Percentiles rank a stretch among this genome's conserved stretches.
Conservation (phyloP, 208 protist genomes). For the Crithidia brevicula region DNA sequence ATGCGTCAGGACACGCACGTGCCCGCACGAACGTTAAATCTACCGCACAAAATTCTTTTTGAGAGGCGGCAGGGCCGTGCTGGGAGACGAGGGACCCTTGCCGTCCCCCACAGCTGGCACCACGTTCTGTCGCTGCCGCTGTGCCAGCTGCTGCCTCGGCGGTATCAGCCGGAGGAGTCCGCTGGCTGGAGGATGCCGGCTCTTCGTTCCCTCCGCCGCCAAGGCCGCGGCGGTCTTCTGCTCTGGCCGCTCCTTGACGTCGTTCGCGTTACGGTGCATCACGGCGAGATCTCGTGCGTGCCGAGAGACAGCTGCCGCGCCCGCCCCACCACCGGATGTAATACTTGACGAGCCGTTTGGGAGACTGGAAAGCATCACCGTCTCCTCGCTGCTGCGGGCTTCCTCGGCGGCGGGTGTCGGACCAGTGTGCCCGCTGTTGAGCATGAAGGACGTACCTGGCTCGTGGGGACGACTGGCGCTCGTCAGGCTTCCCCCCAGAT, state of each 20-base stretch:
- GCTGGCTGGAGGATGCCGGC: not conserved
- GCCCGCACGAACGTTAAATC: too few relatives aligned
- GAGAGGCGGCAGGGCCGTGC: conserved; percentile 6
- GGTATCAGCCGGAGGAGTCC: conserved; percentile 1
- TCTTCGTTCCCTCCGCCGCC: conserved; percentile 3
- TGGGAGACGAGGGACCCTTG: not conserved
- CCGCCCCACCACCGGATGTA: not conserved
- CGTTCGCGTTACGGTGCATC: not conserved
- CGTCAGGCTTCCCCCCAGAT: not conserved
- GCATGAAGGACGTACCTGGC: conserved; percentile 5
- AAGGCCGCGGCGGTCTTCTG: not conserved
- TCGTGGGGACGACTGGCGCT: conserved; percentile 5
- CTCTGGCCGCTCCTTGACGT: not conserved
- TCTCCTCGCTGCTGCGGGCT: conserved; percentile 3
- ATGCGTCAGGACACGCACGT: too few relatives aligned
- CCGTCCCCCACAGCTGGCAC: not conserved
- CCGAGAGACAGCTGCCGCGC: not conserved
- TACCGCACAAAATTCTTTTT: conserved; percentile 1
- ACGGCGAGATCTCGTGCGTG: not conserved
- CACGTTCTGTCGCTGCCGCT: conserved; percentile 5
- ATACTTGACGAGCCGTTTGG: not conserved
- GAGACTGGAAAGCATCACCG: conserved; percentile 6
- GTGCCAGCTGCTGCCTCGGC: conserved; percentile 7
- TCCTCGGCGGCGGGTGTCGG: not conserved
- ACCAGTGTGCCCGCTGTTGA: not conserved